Evolutionary conservation across 345 rosid species (phyloP), one percentile per base, ranked within the genome.

Genomic region (Populus nigra): DNA sequence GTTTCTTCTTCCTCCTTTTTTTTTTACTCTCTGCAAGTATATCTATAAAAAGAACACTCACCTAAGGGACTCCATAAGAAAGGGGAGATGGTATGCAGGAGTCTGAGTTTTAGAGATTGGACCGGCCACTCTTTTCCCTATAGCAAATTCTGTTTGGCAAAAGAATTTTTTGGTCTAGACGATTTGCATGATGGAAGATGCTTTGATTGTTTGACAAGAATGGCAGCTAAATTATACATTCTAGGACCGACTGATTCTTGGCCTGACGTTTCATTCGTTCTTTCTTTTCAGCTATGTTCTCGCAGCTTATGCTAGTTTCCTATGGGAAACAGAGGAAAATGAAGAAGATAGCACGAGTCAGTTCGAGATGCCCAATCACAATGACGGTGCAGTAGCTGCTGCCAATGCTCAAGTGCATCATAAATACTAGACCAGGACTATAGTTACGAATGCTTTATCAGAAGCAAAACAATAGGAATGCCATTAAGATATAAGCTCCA

Each of bases 251-350:
- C 7, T 16, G 9, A 17, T 45, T 36, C 68, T 50, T 43, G 18
- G 15, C 50, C 36, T 43, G 17, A 43, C 47, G 20, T 18, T 45
- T 75, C 67, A 55, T 18, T 27, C 62, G 73, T 74, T 55, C 25
- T 65, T 62, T 57, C 31, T 79, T 83, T 81, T 74, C 89, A 94
- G 97, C 79, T 62, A 87, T 72, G 84, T 94, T 84, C 92, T 90
- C 57, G 97, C 86, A 18, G 93, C 95, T 33, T 90, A 91, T 82
- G 97, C 95, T 45, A 85, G 88, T 84, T 91, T 92, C 84, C 89
- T 92, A n/a, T 94, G 97, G 98, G 97, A 92, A 77, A 67, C 83
- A 22, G 94, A 79, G 20, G 88, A 85, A 68, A 88, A 84, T 17
- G 80, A 73, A n/a, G 82, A 78, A 2, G 80, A 69, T 0, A 59